Conservation (phyloP, 345 rosid species). For the Stellera chamaejasme region DNA sequence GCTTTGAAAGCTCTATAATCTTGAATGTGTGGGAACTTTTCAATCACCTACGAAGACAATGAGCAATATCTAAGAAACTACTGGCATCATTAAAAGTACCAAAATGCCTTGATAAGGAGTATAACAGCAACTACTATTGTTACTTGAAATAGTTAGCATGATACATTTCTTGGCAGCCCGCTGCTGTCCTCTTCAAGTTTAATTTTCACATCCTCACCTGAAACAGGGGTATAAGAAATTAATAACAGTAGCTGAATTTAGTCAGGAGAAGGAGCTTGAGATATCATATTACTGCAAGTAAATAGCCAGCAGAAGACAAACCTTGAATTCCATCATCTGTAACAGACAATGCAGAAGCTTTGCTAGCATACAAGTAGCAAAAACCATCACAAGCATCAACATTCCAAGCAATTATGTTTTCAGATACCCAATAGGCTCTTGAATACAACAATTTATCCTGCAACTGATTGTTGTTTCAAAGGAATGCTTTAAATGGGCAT, state of each 20-base stretch:
- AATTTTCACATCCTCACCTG: conserved; percentile 55
- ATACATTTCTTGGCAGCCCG: conserved; percentile 51
- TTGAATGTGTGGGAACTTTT: conserved; percentile 78
- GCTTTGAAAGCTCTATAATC: conserved; percentile 55
- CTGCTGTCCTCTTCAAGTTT: conserved; percentile 46
- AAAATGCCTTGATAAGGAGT: not conserved
- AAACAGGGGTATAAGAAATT: conserved; percentile 10
- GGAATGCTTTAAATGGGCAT: not conserved
- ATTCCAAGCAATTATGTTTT: conserved; percentile 71
- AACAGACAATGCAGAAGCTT: conserved; percentile 44
- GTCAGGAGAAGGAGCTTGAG: conserved; percentile 5
- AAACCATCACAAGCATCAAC: conserved; percentile 53
- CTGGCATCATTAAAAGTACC: too few species aligned
- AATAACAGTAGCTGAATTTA: not conserved
- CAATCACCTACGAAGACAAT: conserved; percentile 44
- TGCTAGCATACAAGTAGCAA: conserved; percentile 67
- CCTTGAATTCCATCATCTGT: conserved; percentile 54
- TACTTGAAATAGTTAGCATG: not conserved
- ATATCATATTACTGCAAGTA: not conserved
- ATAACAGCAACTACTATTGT: not conserved
- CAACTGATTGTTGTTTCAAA: conserved; percentile 28
- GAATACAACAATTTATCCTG: conserved; percentile 46
- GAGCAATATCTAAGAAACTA: not conserved
- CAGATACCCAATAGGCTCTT: conserved; percentile 65
- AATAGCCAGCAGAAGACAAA: conserved; percentile 13